Evolutionary conservation across 225 moss, liverwort and hornwort genomes (phyloP).

Genomic region (Neckera pumila): DNA sequence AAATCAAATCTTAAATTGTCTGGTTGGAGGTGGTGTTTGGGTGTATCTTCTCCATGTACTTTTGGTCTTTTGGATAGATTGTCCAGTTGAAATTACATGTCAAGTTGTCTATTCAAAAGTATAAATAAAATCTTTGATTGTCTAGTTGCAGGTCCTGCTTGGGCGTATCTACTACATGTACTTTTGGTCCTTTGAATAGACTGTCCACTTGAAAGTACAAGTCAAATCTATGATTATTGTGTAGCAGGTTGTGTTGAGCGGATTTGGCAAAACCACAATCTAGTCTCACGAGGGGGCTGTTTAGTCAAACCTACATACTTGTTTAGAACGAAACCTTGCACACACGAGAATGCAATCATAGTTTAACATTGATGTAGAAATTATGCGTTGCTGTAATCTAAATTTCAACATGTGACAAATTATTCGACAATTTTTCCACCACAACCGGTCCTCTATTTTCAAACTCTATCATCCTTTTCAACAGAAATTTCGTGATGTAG

Average conservation of each 20-base stretch:
- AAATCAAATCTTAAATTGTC: too few relatives aligned
- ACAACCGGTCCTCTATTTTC: not conserved
- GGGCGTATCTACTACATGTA: not conserved
- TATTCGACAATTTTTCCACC: too few relatives aligned
- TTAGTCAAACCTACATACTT: too few relatives aligned
- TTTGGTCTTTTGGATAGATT: too few relatives aligned
- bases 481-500: fast-evolving
- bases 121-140: not conserved
- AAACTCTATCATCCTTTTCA: too few relatives aligned
- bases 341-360: fast-evolving
- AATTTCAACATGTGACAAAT: too few relatives aligned
- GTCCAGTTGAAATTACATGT: too few relatives aligned
- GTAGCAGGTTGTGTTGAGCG: fast-evolving
- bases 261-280: not conserved
- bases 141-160: too few relatives aligned
- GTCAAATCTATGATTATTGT: not conserved
- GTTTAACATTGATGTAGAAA: fast-evolving
- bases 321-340: fast-evolving
- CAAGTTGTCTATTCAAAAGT: not conserved
- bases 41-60: too few relatives aligned
- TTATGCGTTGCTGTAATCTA: not conserved
- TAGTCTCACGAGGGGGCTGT: fast-evolving
- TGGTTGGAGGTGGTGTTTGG: too few relatives aligned
- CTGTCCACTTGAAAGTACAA: too few relatives aligned
- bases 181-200: not conserved